phyloP scores from a whole-genome alignment of 2,329 filamentous ascomycete species.

The Claviceps purpurea region DNA sequence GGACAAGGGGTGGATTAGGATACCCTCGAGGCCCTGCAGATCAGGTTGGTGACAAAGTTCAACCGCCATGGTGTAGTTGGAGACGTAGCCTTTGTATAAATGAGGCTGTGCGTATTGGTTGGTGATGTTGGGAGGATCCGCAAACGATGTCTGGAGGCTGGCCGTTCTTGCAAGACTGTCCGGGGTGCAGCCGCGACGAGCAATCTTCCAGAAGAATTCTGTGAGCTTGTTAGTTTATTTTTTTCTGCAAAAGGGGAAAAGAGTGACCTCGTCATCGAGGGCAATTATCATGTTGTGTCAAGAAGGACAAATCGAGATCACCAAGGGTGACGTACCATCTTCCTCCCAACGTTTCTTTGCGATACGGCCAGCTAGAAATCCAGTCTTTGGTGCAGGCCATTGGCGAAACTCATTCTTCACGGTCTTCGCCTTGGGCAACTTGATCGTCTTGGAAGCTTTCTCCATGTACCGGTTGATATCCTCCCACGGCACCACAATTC shows the following conservation, averaged over 20 bases:
- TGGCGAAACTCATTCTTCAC: constrained; percentile 30
- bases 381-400: constrained; percentile 25
- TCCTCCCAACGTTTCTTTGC: constrained; percentile 35
- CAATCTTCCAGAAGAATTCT: constrained; percentile 45
- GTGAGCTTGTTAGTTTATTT: not conserved
- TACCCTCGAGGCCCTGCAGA: constrained; percentile 48
- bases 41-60: constrained; percentile 55
- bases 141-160: constrained; percentile 29
- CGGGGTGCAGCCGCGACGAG: constrained; percentile 46
- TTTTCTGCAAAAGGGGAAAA: not conserved
- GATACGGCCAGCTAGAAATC: constrained; percentile 20
- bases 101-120: constrained; percentile 33
- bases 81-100: constrained; percentile 42
- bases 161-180: constrained; percentile 44
- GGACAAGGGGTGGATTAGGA: constrained; percentile 48
- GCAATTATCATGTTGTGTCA: no score
- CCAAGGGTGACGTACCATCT: constrained; percentile 26
- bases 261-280: not conserved
- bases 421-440: constrained; percentile 28
- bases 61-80: constrained; percentile 46
- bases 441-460: constrained; percentile 34
- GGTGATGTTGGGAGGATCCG: constrained; percentile 29
- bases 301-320: no score
- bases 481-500: constrained; percentile 50
- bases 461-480: constrained; percentile 41